Percentiles rank a stretch among this genome's conserved stretches.
Conservation (phyloP, 2,329 filamentous ascomycete species). For the Colletotrichum kahawae region DNA sequence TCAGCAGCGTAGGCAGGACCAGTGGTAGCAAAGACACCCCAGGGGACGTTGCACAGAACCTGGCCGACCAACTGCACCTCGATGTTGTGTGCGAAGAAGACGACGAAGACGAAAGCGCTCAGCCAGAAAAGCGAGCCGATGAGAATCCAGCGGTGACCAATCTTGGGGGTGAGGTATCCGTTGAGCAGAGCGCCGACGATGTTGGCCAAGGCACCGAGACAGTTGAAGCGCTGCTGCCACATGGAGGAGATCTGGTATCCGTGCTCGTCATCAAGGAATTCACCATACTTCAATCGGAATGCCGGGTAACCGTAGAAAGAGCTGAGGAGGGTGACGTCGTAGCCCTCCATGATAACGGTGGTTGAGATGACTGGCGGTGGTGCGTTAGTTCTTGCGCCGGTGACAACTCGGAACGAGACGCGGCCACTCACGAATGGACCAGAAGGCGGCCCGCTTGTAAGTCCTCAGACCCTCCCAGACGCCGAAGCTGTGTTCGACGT, state of each 20-base stretch:
- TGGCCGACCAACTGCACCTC: slow-evolving; percentile 48
- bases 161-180: slow-evolving; percentile 44
- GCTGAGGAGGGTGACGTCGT: slow-evolving; percentile 52
- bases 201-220: slow-evolving; percentile 36
- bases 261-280: slow-evolving; percentile 33
- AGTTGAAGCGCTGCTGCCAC: slow-evolving; percentile 57
- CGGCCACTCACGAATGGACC: slow-evolving; percentile 40
- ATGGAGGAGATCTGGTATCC: slow-evolving; percentile 51
- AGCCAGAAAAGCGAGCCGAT: slow-evolving; percentile 46
- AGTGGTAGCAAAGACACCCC: slow-evolving; percentile 51
- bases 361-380: slow-evolving; percentile 41
- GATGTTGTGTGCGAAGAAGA: slow-evolving; percentile 52
- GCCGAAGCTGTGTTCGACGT: slow-evolving; percentile 40
- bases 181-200: slow-evolving; percentile 46
- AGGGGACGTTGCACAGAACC: slow-evolving; percentile 50
- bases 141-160: slow-evolving; percentile 50
- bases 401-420: not conserved
- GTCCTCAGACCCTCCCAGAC: slow-evolving; percentile 41
- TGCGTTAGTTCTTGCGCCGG: not conserved
- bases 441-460: slow-evolving; percentile 44
- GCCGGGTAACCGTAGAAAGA: slow-evolving; percentile 49
- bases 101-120: slow-evolving; percentile 50
- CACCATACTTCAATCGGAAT: slow-evolving; percentile 46
- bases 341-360: slow-evolving; percentile 57
- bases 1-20: slow-evolving; percentile 49